Conservation (phyloP, 768 basidiomycete species). For the Lanmaoa pseudosensibilis region DNA sequence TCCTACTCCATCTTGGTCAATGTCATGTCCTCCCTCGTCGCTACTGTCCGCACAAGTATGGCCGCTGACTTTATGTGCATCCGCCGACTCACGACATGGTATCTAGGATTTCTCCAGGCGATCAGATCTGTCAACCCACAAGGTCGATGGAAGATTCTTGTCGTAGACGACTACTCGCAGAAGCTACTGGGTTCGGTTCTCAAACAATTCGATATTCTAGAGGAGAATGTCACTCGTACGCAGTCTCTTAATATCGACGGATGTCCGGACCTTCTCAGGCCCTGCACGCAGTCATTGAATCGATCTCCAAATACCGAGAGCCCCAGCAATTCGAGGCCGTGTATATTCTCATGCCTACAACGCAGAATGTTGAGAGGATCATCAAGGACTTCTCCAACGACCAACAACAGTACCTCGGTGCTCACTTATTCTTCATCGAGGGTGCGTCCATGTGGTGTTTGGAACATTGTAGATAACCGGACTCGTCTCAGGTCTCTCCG, state of each 20-base stretch:
- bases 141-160: slow-evolving; percentile 94
- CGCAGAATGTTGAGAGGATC: slow-evolving; percentile 89
- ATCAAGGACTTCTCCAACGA: slow-evolving; percentile 76
- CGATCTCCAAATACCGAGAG: slow-evolving; percentile 78
- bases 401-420: slow-evolving; percentile 73
- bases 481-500: slow-evolving; percentile 61
- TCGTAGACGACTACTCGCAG: slow-evolving; percentile 92
- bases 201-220: slow-evolving; percentile 90
- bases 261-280: slow-evolving; percentile 8
- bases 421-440: slow-evolving; percentile 93
- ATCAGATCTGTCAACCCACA: slow-evolving; percentile 86
- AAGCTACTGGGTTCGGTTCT: slow-evolving; percentile 80
- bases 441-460: slow-evolving; percentile 45
- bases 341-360: slow-evolving; percentile 93
- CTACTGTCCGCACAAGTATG: slow-evolving; percentile 48
- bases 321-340: slow-evolving; percentile 89
- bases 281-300: slow-evolving; percentile 75
- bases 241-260: slow-evolving; percentile 13
- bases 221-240: slow-evolving; percentile 95
- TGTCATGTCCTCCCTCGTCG: slow-evolving; percentile 47
- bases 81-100: slow-evolving; percentile 1
- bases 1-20: background rate
- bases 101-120: slow-evolving; percentile 79
- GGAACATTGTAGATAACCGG: background rate
- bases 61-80: background rate